Evolutionary conservation across 345 rosid genomes (phyloP).

Genomic region (Firmiana major): DNA sequence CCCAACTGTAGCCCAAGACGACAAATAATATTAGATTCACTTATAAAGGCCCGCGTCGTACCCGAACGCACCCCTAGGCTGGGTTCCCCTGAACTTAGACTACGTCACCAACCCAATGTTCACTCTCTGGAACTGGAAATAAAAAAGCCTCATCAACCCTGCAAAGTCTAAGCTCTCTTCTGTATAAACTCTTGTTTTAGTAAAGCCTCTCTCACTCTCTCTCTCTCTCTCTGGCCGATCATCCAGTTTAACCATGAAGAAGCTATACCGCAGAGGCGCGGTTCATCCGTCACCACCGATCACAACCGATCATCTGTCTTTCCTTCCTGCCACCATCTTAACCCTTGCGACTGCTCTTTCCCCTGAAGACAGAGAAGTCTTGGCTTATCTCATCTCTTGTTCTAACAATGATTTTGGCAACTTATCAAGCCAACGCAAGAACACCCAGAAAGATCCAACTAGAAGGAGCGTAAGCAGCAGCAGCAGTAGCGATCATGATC

Average conservation of each 20-base stretch:
- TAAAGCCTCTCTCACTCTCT: neutral
- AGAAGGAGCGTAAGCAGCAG: neutral
- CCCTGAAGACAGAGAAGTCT: conserved; percentile 54
- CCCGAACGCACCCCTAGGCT: neutral
- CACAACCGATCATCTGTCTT: conserved; percentile 44
- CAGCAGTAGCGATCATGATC: conserved; percentile 19
- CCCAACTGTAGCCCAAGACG: neutral
- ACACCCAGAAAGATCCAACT: conserved; percentile 9
- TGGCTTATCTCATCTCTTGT: conserved; percentile 61
- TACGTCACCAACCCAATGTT: conserved; percentile 15
- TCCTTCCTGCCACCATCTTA: conserved; percentile 74
- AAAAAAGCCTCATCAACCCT: conserved; percentile 6
- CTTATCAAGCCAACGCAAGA: conserved; percentile 3
- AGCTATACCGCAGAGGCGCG: conserved; percentile 62
- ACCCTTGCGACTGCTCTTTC: conserved; percentile 69
- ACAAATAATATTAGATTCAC: neutral
- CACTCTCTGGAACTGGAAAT: neutral
- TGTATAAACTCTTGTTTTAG: neutral
- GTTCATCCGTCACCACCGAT: conserved; percentile 65
- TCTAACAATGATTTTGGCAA: conserved; percentile 22
- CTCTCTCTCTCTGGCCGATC: neutral
- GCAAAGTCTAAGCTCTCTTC: neutral
- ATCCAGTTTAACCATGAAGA: conserved; percentile 48
- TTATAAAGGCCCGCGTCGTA: neutral
- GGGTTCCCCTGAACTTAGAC: too few species aligned